Evolutionary conservation across 2,329 filamentous ascomycete species (phyloP).

Genomic region (Periconia sp.): DNA sequence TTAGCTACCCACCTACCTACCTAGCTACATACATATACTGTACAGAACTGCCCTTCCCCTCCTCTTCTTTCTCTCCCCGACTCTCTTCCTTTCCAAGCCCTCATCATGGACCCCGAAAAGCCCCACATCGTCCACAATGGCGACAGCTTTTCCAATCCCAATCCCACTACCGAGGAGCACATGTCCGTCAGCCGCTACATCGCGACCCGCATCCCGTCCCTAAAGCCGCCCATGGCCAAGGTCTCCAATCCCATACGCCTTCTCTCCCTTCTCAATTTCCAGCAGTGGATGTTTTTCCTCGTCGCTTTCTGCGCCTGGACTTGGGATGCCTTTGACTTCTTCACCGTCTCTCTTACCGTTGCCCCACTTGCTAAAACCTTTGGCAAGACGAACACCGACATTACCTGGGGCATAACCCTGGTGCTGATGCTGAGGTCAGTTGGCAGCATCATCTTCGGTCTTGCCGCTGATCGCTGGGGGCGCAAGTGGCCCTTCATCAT

Average conservation of each 20-base stretch:
- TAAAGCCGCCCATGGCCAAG: conserved; percentile 59
- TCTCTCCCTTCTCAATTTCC: conserved; percentile 53
- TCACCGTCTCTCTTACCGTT: conserved; percentile 62
- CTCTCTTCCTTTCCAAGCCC: neutral
- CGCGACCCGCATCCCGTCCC: conserved; percentile 54
- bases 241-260: conserved; percentile 58
- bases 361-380: conserved; percentile 56
- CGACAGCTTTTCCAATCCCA: neutral
- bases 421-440: conserved; percentile 62
- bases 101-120: conserved; percentile 24
- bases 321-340: conserved; percentile 61
- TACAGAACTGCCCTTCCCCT: neutral
- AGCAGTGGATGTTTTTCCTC: conserved; percentile 63
- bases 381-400: conserved; percentile 57
- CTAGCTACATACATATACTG: neutral
- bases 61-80: neutral
- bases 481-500: conserved; percentile 61
- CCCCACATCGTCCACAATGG: conserved; percentile 14
- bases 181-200: conserved; percentile 50
- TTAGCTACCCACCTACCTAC: neutral
- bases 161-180: conserved; percentile 2
- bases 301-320: conserved; percentile 52
- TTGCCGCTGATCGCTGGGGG: conserved; percentile 56
- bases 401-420: conserved; percentile 58
- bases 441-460: conserved; percentile 60